These are phyloP conservation scores for Gamsiella multidivaricata DNA, from an alignment of 192 early-diverging fungal species.

Conservation along the genomic window DNA sequence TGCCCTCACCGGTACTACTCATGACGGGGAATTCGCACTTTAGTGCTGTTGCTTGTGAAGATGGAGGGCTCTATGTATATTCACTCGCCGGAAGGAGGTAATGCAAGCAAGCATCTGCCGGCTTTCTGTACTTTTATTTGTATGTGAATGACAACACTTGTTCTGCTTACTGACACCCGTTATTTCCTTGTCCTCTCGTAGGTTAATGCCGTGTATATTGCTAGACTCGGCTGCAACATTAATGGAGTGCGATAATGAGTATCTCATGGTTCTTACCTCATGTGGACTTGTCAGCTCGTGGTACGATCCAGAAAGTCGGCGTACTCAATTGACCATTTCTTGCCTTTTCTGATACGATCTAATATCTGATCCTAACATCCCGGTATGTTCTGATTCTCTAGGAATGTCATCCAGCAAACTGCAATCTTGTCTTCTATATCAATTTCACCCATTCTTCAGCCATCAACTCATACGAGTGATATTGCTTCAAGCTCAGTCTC, in stretches of 20 bases:
- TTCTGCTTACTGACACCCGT: background rate
- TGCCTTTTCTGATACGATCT: background rate
- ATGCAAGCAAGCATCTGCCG: background rate
- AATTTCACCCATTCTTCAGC: constrained; percentile 71
- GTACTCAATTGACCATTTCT: background rate
- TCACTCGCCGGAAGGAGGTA: constrained; percentile 77
- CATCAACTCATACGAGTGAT: constrained; percentile 50
- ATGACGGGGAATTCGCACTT: constrained; percentile 70
- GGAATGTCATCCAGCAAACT: constrained; percentile 70
- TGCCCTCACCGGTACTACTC: constrained; percentile 67
- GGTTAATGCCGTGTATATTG: constrained; percentile 74
- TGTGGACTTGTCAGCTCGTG: constrained; percentile 75
- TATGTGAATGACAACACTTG: background rate
- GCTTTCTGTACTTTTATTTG: background rate
- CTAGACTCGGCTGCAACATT: constrained; percentile 72
- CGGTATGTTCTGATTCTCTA: constrained; percentile 30
- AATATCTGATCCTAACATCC: too few species aligned
- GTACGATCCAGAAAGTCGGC: constrained; percentile 61
- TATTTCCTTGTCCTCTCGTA: constrained; percentile 22
- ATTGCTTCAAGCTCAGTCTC: constrained; percentile 48
- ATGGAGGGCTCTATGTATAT: constrained; percentile 74
- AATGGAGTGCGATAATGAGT: constrained; percentile 66
- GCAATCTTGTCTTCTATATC: constrained; percentile 66
- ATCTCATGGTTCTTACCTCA: constrained; percentile 72
- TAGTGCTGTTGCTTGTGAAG: constrained; percentile 71